These are phyloP conservation scores for Phytophthora syringae DNA, from an alignment of 352 stramenopile species.

Conservation along the genomic window DNA sequence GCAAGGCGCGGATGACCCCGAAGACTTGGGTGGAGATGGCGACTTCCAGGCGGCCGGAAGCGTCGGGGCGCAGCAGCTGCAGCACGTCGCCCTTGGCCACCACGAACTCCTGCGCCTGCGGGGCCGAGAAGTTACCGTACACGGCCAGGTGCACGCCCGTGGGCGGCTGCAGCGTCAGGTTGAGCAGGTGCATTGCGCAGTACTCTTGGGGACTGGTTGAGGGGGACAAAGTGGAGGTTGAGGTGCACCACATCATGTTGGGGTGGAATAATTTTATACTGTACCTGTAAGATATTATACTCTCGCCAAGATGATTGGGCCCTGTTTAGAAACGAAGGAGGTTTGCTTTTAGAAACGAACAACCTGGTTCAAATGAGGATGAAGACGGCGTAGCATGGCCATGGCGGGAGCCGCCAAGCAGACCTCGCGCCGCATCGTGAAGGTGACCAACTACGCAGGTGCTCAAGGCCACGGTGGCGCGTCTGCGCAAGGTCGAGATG, in stretches of 20 bases:
- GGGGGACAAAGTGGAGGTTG: not conserved
- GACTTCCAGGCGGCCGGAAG: constrained; percentile 72
- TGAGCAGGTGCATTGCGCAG: constrained; percentile 83
- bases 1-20: constrained; percentile 92
- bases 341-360: too few species aligned
- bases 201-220: constrained; percentile 8
- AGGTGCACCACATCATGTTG: not conserved
- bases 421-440: constrained; percentile 41
- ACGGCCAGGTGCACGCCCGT: constrained; percentile 83
- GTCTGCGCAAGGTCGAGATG: constrained; percentile 40
- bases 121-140: constrained; percentile 92
- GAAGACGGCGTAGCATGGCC: too few species aligned
- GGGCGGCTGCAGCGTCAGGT: constrained; percentile 88
- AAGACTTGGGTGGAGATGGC: constrained; percentile 91
- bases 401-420: constrained; percentile 47
- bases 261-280: too few species aligned
- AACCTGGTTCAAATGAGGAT: too few species aligned
- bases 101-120: constrained; percentile 96
- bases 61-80: constrained; percentile 92
- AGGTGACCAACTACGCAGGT: constrained; percentile 55
- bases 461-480: constrained; percentile 41
- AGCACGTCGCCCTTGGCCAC: constrained; percentile 93
- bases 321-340: too few species aligned
- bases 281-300: too few species aligned
- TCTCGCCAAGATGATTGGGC: too few species aligned